phyloP scores from a whole-genome alignment of 1,139 yeast species.

The Sugiyamaella grinbergsii region DNA sequence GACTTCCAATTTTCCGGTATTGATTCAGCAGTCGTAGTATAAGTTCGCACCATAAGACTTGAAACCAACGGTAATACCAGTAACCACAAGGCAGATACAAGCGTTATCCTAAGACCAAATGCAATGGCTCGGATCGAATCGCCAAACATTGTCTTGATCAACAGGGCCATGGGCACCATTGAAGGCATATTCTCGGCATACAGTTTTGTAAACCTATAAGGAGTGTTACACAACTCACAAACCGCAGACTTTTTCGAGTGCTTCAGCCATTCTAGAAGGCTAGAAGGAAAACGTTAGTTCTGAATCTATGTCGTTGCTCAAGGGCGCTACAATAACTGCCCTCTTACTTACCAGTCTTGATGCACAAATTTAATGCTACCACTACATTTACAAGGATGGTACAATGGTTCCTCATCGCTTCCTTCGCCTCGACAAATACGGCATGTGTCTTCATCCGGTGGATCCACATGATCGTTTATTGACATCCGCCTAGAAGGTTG shows the following conservation, averaged over 20 bases:
- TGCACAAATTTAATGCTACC: constrained; percentile 94
- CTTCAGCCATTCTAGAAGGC: constrained; percentile 79
- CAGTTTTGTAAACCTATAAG: constrained; percentile 68
- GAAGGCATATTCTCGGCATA: constrained; percentile 73
- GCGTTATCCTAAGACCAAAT: constrained; percentile 24
- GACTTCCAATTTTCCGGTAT: constrained; percentile 26
- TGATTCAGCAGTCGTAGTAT: constrained; percentile 32
- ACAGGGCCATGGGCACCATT: constrained; percentile 55
- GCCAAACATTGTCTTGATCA: constrained; percentile 40
- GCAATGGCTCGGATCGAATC: constrained; percentile 25
- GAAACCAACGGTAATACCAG: constrained; percentile 30
- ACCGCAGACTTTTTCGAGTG: constrained; percentile 61
- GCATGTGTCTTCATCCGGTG: constrained; percentile 54
- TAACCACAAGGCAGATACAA: constrained; percentile 33
- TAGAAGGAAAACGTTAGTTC: too few relatives aligned
- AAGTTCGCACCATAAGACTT: constrained; percentile 26
- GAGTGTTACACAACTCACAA: constrained; percentile 89
- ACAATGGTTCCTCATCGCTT: constrained; percentile 74
- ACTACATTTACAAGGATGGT: constrained; percentile 90
- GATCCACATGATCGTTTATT: constrained; percentile 8
- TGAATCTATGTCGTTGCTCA: too few relatives aligned
- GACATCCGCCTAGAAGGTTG: not conserved
- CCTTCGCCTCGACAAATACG: constrained; percentile 94
- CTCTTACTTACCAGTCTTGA: constrained; percentile 64
- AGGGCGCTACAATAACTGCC: too few relatives aligned